Conservation (phyloP, 176 grass and related monocot species). For the Elaeis guineensis region DNA sequence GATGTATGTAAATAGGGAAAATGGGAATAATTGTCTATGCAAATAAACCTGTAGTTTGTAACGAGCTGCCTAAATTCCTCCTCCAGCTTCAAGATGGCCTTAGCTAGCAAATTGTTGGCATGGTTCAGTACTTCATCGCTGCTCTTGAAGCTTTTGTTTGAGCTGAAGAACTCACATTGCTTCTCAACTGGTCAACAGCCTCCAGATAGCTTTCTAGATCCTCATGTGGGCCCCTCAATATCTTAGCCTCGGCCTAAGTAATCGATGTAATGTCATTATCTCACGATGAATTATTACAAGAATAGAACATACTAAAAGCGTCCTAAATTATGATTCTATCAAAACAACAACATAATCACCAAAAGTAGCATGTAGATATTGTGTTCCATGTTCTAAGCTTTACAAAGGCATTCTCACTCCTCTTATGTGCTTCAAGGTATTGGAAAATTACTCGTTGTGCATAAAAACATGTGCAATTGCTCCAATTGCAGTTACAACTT, state of each 20-base stretch:
- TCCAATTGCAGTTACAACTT: no score
- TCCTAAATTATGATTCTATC: no score
- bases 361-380: no score
- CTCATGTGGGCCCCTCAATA: constrained; percentile 79
- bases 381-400: no score
- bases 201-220: constrained; percentile 82
- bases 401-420: no score
- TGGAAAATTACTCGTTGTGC: no score
- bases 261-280: neutral
- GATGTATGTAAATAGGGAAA: no score
- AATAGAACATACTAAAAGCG: no score
- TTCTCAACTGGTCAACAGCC: constrained; percentile 70
- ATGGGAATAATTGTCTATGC: neutral
- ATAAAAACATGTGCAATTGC: no score
- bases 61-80: constrained; percentile 83
- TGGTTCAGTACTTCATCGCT: constrained; percentile 57
- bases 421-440: no score
- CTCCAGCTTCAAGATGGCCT: constrained; percentile 67
- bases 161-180: constrained; percentile 58
- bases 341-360: no score
- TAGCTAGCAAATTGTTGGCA: constrained; percentile 51
- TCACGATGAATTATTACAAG: no score
- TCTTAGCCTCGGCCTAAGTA: constrained; percentile 59
- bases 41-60: constrained; percentile 46
- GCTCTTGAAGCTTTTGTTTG: constrained; percentile 68